Percentiles rank a stretch among this genome's conserved stretches.
These are phyloP conservation scores for Claviceps quebecensis DNA, from an alignment of 2,329 filamentous ascomycete species.

Conservation along the genomic window DNA sequence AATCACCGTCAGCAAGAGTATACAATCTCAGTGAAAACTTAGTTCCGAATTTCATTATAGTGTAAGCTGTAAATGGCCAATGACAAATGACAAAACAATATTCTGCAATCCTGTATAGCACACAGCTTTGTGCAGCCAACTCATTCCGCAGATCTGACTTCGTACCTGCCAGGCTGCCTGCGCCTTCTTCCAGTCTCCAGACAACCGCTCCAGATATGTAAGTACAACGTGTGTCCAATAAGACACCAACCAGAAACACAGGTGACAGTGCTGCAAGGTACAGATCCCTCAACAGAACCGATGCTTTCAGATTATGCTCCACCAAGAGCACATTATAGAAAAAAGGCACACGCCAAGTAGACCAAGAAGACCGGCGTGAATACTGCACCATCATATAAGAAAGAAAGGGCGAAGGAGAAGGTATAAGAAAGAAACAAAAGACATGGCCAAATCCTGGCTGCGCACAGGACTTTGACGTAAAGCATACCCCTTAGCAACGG, in stretches of 20 bases:
- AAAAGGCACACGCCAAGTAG: background rate
- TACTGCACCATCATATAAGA: background rate
- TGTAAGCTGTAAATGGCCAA: too few relatives aligned
- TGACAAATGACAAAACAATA: too few relatives aligned
- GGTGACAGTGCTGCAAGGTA: background rate
- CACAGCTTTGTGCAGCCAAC: too few relatives aligned
- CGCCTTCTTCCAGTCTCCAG: too few relatives aligned
- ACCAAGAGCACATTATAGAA: background rate
- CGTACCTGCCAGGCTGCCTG: too few relatives aligned
- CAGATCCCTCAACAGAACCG: background rate
- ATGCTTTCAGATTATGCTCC: background rate
- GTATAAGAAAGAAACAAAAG: background rate
- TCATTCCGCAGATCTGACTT: too few relatives aligned
- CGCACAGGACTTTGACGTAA: background rate
- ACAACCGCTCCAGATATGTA: too few relatives aligned
- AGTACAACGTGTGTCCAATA: too few relatives aligned
- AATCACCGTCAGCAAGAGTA: too few relatives aligned
- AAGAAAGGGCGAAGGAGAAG: background rate
- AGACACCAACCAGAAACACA: background rate
- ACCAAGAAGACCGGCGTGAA: background rate
- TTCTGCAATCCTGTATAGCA: too few relatives aligned
- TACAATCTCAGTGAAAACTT: too few relatives aligned
- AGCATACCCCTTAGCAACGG: background rate
- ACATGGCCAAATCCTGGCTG: background rate
- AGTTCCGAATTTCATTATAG: too few relatives aligned